A percentile compares a stretch with the other conserved stretches of the same genome.
Conservation (phyloP, 768 basidiomycete species). For the Dacryopinax primogenitus region DNA sequence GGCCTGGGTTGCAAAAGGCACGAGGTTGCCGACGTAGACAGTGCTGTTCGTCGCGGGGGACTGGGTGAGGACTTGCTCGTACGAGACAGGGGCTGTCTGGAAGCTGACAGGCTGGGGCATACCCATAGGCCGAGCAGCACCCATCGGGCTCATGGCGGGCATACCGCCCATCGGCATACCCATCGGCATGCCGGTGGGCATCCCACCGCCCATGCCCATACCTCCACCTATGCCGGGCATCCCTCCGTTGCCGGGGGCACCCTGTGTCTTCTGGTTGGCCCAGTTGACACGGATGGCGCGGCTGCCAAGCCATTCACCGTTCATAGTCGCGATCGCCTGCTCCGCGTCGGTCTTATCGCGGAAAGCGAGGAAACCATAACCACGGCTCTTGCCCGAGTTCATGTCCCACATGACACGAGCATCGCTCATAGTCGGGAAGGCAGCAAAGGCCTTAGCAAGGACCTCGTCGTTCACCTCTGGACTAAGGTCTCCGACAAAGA, state of each 20-base stretch:
- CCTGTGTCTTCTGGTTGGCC: conserved; percentile 99
- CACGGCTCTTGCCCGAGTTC: conserved; percentile 97
- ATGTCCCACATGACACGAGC: conserved; percentile 99
- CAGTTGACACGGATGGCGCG: conserved; percentile 98
- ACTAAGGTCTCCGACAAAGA: conserved; percentile 98
- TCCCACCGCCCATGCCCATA: conserved; percentile 16
- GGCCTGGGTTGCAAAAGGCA: conserved; percentile 92
- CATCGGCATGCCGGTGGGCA: conserved; percentile 13
- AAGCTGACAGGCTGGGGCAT: conserved; percentile 87
- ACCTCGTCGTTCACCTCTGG: conserved; percentile 98
- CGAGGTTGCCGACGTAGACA: conserved; percentile 96
- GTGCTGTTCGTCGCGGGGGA: conserved; percentile 90
- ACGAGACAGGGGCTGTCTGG: conserved; percentile 75
- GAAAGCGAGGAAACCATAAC: conserved; percentile 97
- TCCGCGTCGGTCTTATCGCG: conserved; percentile 98
- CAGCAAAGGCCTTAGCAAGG: conserved; percentile 89
- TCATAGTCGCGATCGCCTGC: conserved; percentile 99
- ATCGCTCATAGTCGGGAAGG: conserved; percentile 92
- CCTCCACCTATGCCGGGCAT: conserved; percentile 17
- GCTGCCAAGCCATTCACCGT: conserved; percentile 97
- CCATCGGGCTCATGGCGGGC: conserved; percentile 20
- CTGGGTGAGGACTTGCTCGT: conserved; percentile 86
- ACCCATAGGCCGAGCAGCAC: conserved; percentile 31
- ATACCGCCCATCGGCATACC: conserved; percentile 22
- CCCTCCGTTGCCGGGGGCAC: conserved; percentile 25